Conservation (phyloP, 805 yeast species). For the Candida patagonica region DNA sequence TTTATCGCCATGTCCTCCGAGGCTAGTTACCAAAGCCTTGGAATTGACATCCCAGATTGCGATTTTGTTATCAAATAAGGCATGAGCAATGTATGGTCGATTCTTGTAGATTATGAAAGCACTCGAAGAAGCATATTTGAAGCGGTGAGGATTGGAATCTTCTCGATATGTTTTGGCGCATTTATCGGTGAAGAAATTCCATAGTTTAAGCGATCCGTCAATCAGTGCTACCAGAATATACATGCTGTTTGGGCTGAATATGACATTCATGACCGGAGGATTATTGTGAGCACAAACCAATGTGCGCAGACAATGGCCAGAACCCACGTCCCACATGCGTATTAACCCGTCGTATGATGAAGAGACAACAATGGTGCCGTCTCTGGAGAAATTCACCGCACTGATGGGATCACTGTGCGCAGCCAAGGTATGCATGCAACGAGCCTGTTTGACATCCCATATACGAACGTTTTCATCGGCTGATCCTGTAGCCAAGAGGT, state of each 20-base stretch:
- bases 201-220: constrained; percentile 69
- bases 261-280: constrained; percentile 66
- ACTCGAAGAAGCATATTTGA: constrained; percentile 44
- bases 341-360: constrained; percentile 89
- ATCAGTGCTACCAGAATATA: constrained; percentile 68
- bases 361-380: constrained; percentile 73
- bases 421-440: constrained; percentile 65
- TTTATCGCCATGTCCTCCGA: constrained; percentile 19
- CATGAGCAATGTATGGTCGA: constrained; percentile 38
- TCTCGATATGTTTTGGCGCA: constrained; percentile 62
- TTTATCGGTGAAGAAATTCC: constrained; percentile 79
- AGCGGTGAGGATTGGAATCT: constrained; percentile 19
- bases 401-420: constrained; percentile 92
- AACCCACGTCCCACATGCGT: constrained; percentile 73
- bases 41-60: constrained; percentile 62
- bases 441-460: constrained; percentile 76
- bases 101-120: constrained; percentile 37
- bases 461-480: constrained; percentile 85
- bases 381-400: constrained; percentile 62
- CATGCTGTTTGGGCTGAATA: constrained; percentile 71
- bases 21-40: constrained; percentile 36
- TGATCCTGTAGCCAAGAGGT: constrained; percentile 69
- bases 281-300: constrained; percentile 63
- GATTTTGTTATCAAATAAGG: constrained; percentile 47
- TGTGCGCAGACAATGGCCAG: constrained; percentile 90